These are phyloP conservation scores for Ceratocystiopsis brevicomis DNA, from an alignment of 2,329 filamentous ascomycete genomes.

Conservation along the genomic window DNA sequence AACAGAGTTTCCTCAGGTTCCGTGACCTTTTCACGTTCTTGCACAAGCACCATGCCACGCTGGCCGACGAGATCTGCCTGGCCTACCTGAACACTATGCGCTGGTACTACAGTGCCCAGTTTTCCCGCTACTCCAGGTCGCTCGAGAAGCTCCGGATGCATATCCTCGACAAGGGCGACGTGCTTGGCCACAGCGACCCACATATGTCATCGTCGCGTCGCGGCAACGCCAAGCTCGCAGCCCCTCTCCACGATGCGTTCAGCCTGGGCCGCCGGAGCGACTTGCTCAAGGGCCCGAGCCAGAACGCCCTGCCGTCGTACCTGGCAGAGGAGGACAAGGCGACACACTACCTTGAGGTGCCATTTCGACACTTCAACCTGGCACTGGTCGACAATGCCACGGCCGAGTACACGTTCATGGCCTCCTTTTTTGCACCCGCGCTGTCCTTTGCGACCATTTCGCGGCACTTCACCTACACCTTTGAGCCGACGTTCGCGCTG, in stretches of 20 bases:
- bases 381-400: slow-evolving; percentile 86
- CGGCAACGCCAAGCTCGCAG: slow-evolving; percentile 30
- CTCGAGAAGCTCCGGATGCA: slow-evolving; percentile 75
- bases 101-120: slow-evolving; percentile 92
- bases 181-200: slow-evolving; percentile 57
- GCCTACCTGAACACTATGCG: slow-evolving; percentile 98
- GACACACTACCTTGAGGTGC: slow-evolving; percentile 68
- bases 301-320: slow-evolving; percentile 67
- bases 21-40: slow-evolving; percentile 80
- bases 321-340: slow-evolving; percentile 73
- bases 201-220: slow-evolving; percentile 22
- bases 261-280: slow-evolving; percentile 75
- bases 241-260: slow-evolving; percentile 65
- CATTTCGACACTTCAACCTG: slow-evolving; percentile 88
- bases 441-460: slow-evolving; percentile 60
- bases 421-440: slow-evolving; percentile 68
- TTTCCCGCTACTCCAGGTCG: slow-evolving; percentile 68
- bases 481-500: slow-evolving; percentile 73
- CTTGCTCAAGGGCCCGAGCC: slow-evolving; percentile 52
- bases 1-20: slow-evolving; percentile 74
- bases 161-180: slow-evolving; percentile 61
- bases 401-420: slow-evolving; percentile 86
- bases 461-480: slow-evolving; percentile 70
- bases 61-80: slow-evolving; percentile 76
- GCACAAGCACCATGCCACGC: slow-evolving; percentile 57